Conservation (phyloP, 306 rosid genomes). For the Ceratonia siliqua region DNA sequence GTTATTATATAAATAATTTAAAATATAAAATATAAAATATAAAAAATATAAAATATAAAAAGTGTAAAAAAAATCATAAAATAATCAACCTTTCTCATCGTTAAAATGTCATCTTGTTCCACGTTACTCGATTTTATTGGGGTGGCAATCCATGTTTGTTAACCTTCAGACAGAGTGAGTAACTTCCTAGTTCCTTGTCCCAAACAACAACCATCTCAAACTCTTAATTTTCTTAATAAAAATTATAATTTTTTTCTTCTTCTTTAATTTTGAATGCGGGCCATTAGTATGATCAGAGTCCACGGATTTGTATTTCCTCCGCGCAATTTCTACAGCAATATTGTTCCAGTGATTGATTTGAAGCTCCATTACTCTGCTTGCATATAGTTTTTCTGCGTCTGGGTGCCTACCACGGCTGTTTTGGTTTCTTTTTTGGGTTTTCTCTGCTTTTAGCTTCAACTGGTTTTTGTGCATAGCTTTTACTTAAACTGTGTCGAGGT, state of each 20-base stretch:
- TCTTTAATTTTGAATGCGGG: not conserved
- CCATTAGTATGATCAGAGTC: not conserved
- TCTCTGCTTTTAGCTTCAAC: slow-evolving; percentile 18
- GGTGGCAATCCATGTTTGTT: not conserved
- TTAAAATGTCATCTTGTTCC: too few relatives aligned
- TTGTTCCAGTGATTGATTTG: not conserved
- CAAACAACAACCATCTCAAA: not conserved
- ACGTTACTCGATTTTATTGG: not conserved
- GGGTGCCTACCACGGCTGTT: not conserved
- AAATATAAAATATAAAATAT: too few relatives aligned
- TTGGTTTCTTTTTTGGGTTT: not conserved
- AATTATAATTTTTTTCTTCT: not conserved
- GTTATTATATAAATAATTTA: too few relatives aligned
- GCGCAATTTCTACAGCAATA: not conserved
- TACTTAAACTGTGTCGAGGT: slow-evolving; percentile 22
- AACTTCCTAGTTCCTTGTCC: not conserved
- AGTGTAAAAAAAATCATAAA: too few relatives aligned
- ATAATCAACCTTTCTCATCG: too few relatives aligned
- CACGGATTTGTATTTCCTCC: not conserved
- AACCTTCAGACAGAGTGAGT: not conserved
- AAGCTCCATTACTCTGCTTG: not conserved
- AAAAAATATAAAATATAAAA: too few relatives aligned
- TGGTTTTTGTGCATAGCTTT: not conserved
- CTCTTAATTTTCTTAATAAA: not conserved
- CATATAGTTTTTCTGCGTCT: not conserved